Evolutionary conservation across 306 rosid genomes (phyloP), one percentile per base, ranked within the genome.

Genomic region (Datisca glomerata): DNA sequence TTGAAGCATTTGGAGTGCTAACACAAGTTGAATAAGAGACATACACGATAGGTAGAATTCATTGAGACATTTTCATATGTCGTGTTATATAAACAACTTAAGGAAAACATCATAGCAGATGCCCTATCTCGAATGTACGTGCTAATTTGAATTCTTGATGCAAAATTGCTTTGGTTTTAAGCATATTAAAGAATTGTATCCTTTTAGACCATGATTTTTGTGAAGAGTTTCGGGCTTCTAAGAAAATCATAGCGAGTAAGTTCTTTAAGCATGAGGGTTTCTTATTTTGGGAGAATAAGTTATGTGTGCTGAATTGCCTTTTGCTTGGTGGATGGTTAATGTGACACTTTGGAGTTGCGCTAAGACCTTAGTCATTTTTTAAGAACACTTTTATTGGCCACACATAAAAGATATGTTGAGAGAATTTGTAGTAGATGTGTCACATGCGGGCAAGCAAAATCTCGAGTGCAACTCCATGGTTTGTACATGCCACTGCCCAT

Each of bases 201-300:
- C n/a, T 8, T 14, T 14, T 14, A 14, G 44, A 40, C 44, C 44
- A 40, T 18, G 44, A 40, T 40, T 40, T 28, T 40, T 5, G 44
- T 40, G 44, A 14, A 6, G 7, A 40, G 21, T 40, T 14, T 40
- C 2, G 3, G 7, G 6, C 44, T 40, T 15, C 9, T 40, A 12
- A 14, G 10, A 40, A 40, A 40, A 14, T 7, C 2, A 2, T 21
- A 3, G 4, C 1, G 2, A 9, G 21, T 40, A 17, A 40, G 44
- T 40, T 4, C 21, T 40, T 7, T 40, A 40, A 21, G 24, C 44
- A 16, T 40, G 44, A 40, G 19, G 44, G 9, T 15, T 40, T 40
- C 12, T 18, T 40, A 12, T 40, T 14, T 40, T 7, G 8, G 12
- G 44, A 40, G 21, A 40, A 40, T 40, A 40, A 40, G 21, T 40